Conservation (phyloP, 1,284 basidiomycete genomes). For the Testicularia cyperi region DNA sequence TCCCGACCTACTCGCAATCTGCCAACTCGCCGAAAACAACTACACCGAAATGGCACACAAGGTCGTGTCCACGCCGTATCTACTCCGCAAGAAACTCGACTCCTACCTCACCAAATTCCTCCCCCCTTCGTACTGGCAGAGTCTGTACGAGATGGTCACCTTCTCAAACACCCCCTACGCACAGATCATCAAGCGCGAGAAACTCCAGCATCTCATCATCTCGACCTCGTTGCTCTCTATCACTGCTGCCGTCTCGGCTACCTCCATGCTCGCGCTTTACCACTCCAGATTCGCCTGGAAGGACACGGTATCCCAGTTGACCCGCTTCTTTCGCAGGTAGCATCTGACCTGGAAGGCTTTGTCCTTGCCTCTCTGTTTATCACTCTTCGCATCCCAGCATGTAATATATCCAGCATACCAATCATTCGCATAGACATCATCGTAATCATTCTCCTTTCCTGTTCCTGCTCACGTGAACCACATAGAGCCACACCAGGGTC, state of each 20-base stretch:
- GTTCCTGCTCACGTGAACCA: no score
- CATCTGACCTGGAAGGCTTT: no score
- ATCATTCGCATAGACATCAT: no score
- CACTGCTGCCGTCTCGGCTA: background rate
- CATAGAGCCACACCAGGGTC: no score
- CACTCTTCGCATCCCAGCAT: no score
- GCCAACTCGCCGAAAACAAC: conserved; percentile 87
- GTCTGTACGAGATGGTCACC: conserved; percentile 94
- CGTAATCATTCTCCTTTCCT: no score
- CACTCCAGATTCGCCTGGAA: no score
- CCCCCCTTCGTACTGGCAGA: conserved; percentile 79
- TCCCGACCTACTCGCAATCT: conserved; percentile 85
- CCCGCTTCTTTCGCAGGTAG: no score
- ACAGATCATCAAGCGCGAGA: conserved; percentile 69
- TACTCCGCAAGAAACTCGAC: conserved; percentile 79
- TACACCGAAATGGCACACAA: conserved; percentile 94
- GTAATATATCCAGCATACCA: no score
- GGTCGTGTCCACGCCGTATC: conserved; percentile 79
- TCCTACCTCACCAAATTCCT: conserved; percentile 66
- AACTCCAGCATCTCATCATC: conserved; percentile 64
- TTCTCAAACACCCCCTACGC: conserved; percentile 93
- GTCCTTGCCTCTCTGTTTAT: no score
- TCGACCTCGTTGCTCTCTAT: conserved; percentile 3
- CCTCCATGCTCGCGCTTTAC: no score
- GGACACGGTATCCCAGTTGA: no score